Evolutionary conservation across 1,139 yeast species (phyloP).

Genomic region (Pichia sp.): DNA sequence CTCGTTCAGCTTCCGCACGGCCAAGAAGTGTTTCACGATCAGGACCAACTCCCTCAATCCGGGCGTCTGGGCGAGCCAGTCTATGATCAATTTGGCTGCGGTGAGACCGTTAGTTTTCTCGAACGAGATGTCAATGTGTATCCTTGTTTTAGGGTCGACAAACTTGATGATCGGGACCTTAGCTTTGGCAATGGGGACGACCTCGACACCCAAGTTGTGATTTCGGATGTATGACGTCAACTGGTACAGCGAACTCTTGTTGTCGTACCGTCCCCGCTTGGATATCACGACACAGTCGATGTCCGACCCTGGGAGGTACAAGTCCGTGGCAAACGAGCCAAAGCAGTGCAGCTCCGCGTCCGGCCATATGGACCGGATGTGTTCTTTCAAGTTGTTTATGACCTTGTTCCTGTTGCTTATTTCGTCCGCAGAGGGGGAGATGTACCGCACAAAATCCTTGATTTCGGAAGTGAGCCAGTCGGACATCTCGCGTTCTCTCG

Average conservation of each 20-base stretch:
- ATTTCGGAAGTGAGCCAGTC: conserved; percentile 90
- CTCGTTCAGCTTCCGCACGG: conserved; percentile 74
- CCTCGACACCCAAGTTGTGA: conserved; percentile 59
- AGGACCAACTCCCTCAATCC: conserved; percentile 83
- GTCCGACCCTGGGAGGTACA: conserved; percentile 93
- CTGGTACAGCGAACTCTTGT: conserved; percentile 64
- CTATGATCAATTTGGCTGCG: conserved; percentile 75
- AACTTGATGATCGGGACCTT: conserved; percentile 95
- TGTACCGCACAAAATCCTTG: conserved; percentile 77
- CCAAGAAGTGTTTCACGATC: conserved; percentile 79
- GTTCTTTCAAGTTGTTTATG: conserved; percentile 53
- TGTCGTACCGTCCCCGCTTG: conserved; percentile 58
- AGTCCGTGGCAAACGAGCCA: conserved; percentile 93
- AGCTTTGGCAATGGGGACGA: conserved; percentile 87
- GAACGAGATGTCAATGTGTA: conserved; percentile 88
- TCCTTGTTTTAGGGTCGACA: conserved; percentile 65
- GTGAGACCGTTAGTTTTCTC: conserved; percentile 82
- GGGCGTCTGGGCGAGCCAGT: conserved; percentile 71
- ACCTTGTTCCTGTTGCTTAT: conserved; percentile 65
- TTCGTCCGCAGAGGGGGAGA: conserved; percentile 81
- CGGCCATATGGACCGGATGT: conserved; percentile 66
- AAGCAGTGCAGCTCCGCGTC: conserved; percentile 81
- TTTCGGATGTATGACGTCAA: conserved; percentile 67
- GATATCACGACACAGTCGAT: conserved; percentile 90
- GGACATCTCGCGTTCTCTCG: conserved; percentile 68